phyloP scores from a whole-genome alignment of 306 rosid genomes.

The Arachis hypogaea region DNA sequence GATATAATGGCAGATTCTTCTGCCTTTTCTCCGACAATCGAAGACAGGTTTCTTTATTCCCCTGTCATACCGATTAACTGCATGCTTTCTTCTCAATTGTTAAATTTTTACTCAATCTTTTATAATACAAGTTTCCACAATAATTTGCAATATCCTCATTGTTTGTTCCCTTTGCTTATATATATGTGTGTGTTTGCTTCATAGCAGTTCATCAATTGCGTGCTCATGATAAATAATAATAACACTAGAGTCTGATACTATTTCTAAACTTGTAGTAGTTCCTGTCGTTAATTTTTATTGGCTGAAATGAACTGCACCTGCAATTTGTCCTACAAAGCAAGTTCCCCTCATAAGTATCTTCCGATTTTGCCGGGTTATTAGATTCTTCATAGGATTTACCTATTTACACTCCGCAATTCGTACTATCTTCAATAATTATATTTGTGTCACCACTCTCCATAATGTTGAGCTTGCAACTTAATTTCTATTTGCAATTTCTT shows the following conservation, averaged over 20 bases:
- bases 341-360: neutral
- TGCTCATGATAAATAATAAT: neutral
- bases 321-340: neutral
- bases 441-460: neutral
- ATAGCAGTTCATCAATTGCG: neutral
- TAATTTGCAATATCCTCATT: no score
- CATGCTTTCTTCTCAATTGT: neutral
- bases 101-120: neutral
- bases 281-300: neutral
- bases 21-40: constrained; percentile 80
- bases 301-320: neutral
- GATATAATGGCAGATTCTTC: constrained; percentile 57
- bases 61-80: neutral
- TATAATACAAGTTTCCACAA: no score
- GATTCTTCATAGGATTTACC: neutral
- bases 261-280: neutral
- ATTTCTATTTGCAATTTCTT: constrained; percentile 14
- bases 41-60: constrained; percentile 53
- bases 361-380: constrained; percentile 1
- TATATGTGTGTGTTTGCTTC: neutral
- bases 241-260: neutral
- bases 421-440: neutral
- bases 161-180: neutral
- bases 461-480: neutral
- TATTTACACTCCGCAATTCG: neutral